Evolutionary conservation across 768 basidiomycete genomes (phyloP), one percentile per base, ranked within the genome.

Genomic region (Boletus barrowsii): DNA sequence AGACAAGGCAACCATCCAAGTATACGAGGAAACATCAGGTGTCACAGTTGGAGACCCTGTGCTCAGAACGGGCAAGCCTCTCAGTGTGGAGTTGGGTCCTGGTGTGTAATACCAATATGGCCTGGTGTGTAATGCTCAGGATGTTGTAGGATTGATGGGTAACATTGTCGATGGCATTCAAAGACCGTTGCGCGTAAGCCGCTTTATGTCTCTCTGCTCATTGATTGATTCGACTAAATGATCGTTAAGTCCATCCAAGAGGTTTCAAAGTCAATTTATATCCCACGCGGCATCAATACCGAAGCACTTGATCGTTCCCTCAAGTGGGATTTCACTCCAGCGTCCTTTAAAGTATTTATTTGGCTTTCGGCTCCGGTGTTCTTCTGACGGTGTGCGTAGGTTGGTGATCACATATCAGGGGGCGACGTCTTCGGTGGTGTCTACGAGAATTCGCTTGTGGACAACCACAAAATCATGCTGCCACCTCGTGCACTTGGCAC

Each of bases 11-110:
- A 98, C 97, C 13, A 98, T 99, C 57, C 97, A 99, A 72, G 97
- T 99, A 10, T 98, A 99, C 67, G 97, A 99, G 73, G 97, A 99
- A 77, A 98, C 96, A 7, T 97, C 96, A 41, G 97, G 97, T 50
- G 97, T 99, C 40, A 98, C 96, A 7, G 95, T 98, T 49, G 97
- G 97, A 29, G 97, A 99, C 76, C 97, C 97, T 45, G 97, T 99
- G 17, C 75, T 99, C 67, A 83, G 96, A 52, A 99, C 97, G 29
- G 97, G 96, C 43, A 99, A 99, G 72, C 97, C 97, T 30, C 83
- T 99, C 52, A 93, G 91, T 70, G 97, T 98, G 54, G 97, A 99
- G 72, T 82, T 99, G 39, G 97, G 97, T 33, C 97, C 97, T 66
- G 96, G 95, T 93, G 67, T 53, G 80, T 71, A 43, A 43, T 11